A percentile compares a stretch with the other conserved stretches of the same genome.
phyloP scores from a whole-genome alignment of 2,329 filamentous ascomycete genomes.

The Alternaria triticina region DNA sequence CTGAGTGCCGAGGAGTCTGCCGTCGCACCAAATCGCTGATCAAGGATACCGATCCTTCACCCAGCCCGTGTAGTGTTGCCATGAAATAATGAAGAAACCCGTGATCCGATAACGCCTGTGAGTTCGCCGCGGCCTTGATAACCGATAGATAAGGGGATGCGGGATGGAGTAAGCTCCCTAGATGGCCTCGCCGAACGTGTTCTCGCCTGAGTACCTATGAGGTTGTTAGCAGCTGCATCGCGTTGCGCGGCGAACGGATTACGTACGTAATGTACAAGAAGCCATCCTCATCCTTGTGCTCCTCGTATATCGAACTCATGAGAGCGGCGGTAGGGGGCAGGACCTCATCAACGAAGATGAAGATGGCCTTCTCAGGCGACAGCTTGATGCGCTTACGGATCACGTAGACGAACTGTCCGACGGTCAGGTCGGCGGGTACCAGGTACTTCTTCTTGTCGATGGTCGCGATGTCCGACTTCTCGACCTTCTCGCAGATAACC shows the following conservation, averaged over 20 bases:
- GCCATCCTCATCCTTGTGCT: constrained; percentile 89
- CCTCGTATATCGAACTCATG: constrained; percentile 99
- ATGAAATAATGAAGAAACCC: constrained; percentile 29
- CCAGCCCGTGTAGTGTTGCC: constrained; percentile 26
- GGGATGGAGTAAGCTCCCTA: constrained; percentile 31
- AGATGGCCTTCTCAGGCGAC: constrained; percentile 99
- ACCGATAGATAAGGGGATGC: constrained; percentile 23
- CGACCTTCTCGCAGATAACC: constrained; percentile 99
- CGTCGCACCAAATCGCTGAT: constrained; percentile 9
- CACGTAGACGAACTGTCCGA: constrained; percentile 99
- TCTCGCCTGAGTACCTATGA: constrained; percentile 89
- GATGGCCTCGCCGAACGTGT: constrained; percentile 79
- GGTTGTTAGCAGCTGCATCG: constrained; percentile 28
- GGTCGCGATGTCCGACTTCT: constrained; percentile 98
- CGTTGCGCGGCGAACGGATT: neutral
- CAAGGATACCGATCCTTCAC: constrained; percentile 20
- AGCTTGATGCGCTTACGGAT: constrained; percentile 99
- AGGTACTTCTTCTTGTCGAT: constrained; percentile 99
- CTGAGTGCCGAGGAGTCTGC: constrained; percentile 8
- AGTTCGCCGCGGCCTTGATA: constrained; percentile 32
- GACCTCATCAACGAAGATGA: constrained; percentile 99
- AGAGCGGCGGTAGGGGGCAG: constrained; percentile 94
- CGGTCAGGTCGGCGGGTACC: constrained; percentile 94
- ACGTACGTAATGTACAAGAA: constrained; percentile 97
- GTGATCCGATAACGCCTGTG: constrained; percentile 40